Base-by-base conservation (phyloP, 768 basidiomycete genomes). In the Crepidotus variabilis region DNA sequence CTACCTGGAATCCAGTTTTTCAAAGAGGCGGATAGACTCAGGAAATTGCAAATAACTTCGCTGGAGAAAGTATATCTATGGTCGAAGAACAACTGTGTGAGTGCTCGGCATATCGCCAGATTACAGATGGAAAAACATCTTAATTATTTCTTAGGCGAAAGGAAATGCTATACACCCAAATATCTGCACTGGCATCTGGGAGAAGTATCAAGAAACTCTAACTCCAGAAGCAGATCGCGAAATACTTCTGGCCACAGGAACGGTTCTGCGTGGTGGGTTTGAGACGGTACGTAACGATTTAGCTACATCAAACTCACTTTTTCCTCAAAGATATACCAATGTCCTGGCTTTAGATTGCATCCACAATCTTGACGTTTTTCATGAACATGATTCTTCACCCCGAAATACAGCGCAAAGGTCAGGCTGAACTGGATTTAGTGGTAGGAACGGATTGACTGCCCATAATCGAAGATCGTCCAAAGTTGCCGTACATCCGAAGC, bases 1-100 rank as follows among this genome's bases (percentile, higher is more conserved):
- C 67, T 79, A 47, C 85, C 85, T 2, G 85, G 84, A 6, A 75
- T 81, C 0, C 73, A 73, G 0, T 86, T 85, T 73, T 71, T 78
- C 62, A 69, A 70, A 24, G 69, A 71, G 8, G 84, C 78, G 0
- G 62, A 68, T 0, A 61, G 68, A 36, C 79, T 74, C 74, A 64
- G 66, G 6, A 61, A 67, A 47, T 60, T 68, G 13, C 62, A 71
- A n/a, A 57, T 66, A 63, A 47, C 73, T 70, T 72, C 79, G 69
- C 71, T 63, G 63, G 52, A 58, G 71, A 71, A n/a, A 60, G 76
- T 22, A 48, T 68, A 24, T 67, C 73, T 35, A 69, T 81, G 67
- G 66, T 78, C 39, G 23, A 72, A 74, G 47, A 62, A 75, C 23
- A 76, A 79, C 56, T 73, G 83, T 64, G 83, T 83, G 48, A 16